These are phyloP conservation scores for Purpureocillium lavendulum DNA, from an alignment of 2,329 filamentous ascomycete genomes.

Conservation along the genomic window DNA sequence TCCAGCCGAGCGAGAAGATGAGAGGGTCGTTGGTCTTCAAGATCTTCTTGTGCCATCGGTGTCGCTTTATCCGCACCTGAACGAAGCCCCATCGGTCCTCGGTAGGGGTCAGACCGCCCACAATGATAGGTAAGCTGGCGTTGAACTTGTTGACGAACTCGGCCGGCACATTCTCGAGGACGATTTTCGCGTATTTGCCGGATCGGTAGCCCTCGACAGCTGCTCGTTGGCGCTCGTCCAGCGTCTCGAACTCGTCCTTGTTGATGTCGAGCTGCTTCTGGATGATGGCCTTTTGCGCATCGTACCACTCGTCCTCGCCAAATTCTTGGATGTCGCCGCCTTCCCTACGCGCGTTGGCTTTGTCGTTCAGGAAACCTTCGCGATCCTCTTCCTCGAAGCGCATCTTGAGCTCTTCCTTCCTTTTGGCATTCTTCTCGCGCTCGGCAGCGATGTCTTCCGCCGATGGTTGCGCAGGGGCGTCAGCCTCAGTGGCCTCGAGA, in stretches of 20 bases:
- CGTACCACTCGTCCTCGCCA: constrained; percentile 98
- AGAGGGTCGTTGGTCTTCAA: constrained; percentile 96
- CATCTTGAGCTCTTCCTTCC: constrained; percentile 89
- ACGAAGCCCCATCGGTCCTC: constrained; percentile 95
- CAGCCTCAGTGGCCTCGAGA: constrained; percentile 45
- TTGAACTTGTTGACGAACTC: constrained; percentile 84
- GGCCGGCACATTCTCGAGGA: constrained; percentile 79
- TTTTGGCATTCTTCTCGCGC: constrained; percentile 78
- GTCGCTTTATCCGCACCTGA: constrained; percentile 92
- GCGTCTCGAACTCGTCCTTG: constrained; percentile 78
- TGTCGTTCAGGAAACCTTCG: constrained; percentile 91
- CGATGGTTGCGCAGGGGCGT: constrained; percentile 30
- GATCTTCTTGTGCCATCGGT: constrained; percentile 99
- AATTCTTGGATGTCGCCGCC: constrained; percentile 68
- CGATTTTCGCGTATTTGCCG: constrained; percentile 86
- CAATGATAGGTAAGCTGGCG: constrained; percentile 71
- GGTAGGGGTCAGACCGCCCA: constrained; percentile 86
- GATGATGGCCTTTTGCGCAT: constrained; percentile 86
- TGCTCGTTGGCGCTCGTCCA: constrained; percentile 76
- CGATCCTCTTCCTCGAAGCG: constrained; percentile 96
- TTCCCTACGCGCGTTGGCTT: constrained; percentile 65
- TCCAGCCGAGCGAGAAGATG: constrained; percentile 94
- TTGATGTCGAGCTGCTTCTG: constrained; percentile 98
- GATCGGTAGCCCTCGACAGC: constrained; percentile 86
- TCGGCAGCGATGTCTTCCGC: constrained; percentile 68